Evolutionary conservation across 2,329 filamentous ascomycete species (phyloP).

Genomic region (Cercospora zeina): DNA sequence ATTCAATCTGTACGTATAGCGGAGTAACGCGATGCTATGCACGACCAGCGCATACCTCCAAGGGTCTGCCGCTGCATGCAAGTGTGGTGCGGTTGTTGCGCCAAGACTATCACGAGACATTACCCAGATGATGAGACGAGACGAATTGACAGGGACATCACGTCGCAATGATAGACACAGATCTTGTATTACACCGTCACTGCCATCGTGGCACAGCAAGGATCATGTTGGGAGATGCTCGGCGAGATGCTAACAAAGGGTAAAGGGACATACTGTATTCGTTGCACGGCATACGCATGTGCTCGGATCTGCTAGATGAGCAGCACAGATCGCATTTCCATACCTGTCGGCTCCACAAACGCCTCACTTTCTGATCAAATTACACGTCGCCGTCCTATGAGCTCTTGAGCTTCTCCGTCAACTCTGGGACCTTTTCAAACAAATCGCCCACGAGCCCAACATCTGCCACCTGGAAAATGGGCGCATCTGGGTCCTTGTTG

Average conservation of each 20-base stretch:
- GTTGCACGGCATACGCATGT: conserved; percentile 7
- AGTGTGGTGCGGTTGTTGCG: neutral
- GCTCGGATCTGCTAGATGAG: neutral
- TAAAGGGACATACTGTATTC: neutral
- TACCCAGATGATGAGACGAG: neutral
- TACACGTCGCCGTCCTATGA: conserved; percentile 18
- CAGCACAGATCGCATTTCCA: neutral
- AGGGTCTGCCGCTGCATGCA: conserved; percentile 11
- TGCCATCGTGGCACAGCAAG: conserved; percentile 1
- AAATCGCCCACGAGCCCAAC: conserved; percentile 93
- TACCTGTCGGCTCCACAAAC: conserved; percentile 4
- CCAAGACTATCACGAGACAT: conserved; percentile 2
- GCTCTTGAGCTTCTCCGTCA: conserved; percentile 87
- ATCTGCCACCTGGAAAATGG: conserved; percentile 97
- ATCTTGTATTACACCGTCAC: neutral
- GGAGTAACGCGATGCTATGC: conserved; percentile 11
- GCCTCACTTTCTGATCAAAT: conserved; percentile 3
- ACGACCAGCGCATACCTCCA: conserved; percentile 15
- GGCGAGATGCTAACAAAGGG: neutral
- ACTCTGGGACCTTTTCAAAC: conserved; percentile 91
- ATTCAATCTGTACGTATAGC: conserved; percentile 5
- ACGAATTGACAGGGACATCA: neutral
- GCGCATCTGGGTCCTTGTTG: conserved; percentile 95
- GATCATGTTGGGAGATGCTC: conserved; percentile 1
- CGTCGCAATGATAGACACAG: neutral